Conservation (phyloP, 805 yeast species). For the Suhomyces vadensis region DNA sequence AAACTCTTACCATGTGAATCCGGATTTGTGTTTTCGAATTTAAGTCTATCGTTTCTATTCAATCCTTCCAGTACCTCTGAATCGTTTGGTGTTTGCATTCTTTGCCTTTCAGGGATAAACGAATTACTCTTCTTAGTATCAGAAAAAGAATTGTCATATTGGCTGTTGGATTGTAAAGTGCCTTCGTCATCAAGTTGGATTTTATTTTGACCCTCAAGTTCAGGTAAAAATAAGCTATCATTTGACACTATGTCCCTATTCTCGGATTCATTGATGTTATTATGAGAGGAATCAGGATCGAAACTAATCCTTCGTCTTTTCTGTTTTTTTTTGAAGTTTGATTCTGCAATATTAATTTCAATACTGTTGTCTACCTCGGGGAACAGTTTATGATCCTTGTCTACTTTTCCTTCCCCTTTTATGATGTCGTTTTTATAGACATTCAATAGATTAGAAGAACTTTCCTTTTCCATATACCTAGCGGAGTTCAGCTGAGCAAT, state of each 20-base stretch:
- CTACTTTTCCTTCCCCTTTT: too few species aligned
- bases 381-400: too few species aligned
- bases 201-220: neutral
- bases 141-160: neutral
- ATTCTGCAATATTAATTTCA: too few species aligned
- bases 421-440: too few species aligned
- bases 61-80: neutral
- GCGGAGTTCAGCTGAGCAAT: too few species aligned
- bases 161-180: neutral
- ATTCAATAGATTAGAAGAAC: too few species aligned
- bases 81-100: neutral
- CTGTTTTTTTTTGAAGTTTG: too few species aligned
- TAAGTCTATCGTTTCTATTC: neutral
- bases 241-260: neutral
- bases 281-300: neutral
- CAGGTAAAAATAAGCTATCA: constrained; percentile 2
- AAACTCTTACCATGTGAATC: constrained; percentile 7
- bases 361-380: too few species aligned
- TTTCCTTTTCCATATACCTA: too few species aligned
- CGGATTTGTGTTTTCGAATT: neutral
- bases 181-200: neutral
- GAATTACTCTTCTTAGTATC: neutral
- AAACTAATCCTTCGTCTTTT: neutral
- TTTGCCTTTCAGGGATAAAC: neutral
- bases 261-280: too few species aligned